Evolutionary conservation across 495 filamentous ascomycete genomes (phyloP), one percentile per base, ranked within the genome.

Genomic region (Neurospora sp.): DNA sequence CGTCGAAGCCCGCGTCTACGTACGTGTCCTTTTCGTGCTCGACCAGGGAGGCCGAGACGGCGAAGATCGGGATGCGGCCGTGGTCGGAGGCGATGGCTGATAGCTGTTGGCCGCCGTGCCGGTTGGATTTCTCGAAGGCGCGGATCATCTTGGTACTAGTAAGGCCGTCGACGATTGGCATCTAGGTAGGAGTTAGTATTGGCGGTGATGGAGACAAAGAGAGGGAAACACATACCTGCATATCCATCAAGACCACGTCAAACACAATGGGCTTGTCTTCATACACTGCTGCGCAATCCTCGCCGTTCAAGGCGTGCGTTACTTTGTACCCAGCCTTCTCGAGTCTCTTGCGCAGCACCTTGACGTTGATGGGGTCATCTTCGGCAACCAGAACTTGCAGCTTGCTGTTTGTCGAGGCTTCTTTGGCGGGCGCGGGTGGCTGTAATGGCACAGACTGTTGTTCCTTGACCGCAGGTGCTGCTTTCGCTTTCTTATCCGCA

Each of bases 231-330:
- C 86, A 77, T 77, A 93, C 93, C 86, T 97, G 94, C 83, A 97
- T 94, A 78, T 98, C 95, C 95, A 98, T 98, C 77, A 98, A 85
- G 20, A 98, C 85, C n/a, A 94, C 90, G 80, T 98, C 94, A 76
- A 91, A 96, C 18, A 72, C 79, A 54, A 77, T 77, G 1, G 88
- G 84, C 62, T 88, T 86, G 27, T 91, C 89, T 37, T 80, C 83
- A 77, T 93, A 95, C 7, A 87, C 83, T 66, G 85, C 85, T 0
- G 92, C 92, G 77, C 95, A 98, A 74, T 94, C 93, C 79, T 97
- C 90, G 2, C 95, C 95, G 77, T 98, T 97, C 20, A 91, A 83
- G 0, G 93, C 94, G 54, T 94, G 82, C 16, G 85, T 80, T 0
- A 96, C 91, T 18, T 86, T 83, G 77, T 97, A 92, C 0, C 94